Conservation (phyloP, 139 green algal species). For the Chlorella vulgaris region DNA sequence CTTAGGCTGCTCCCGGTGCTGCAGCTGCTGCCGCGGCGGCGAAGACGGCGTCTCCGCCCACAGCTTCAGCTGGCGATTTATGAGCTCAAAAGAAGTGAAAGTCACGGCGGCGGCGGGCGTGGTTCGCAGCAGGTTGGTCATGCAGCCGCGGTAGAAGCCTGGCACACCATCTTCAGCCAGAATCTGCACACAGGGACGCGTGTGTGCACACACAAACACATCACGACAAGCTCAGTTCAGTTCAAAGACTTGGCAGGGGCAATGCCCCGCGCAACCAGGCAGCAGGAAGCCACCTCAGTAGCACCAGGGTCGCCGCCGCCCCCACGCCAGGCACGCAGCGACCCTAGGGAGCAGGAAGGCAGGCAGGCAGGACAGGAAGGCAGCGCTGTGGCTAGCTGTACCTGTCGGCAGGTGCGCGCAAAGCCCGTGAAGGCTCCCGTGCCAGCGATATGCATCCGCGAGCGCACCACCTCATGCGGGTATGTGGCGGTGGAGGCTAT, state of each 20-base stretch:
- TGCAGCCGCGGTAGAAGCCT: slow-evolving; percentile 84
- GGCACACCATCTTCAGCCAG: slow-evolving; percentile 61
- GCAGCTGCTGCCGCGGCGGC: background rate
- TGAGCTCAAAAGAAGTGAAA: slow-evolving; percentile 97
- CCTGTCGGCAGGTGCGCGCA: slow-evolving; percentile 47
- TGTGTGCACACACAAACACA: background rate
- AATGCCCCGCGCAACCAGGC: background rate
- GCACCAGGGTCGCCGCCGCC: too few relatives aligned
- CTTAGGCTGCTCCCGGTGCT: background rate
- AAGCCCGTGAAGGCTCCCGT: slow-evolving; percentile 76
- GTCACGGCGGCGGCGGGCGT: slow-evolving; percentile 96
- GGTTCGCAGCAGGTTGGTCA: slow-evolving; percentile 94
- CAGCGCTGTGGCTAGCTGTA: too few relatives aligned
- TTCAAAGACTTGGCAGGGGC: too few relatives aligned
- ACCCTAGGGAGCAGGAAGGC: background rate
- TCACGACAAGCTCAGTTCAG: too few relatives aligned
- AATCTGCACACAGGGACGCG: slow-evolving; percentile 34
- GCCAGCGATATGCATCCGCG: slow-evolving; percentile 90
- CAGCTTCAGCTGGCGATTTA: slow-evolving; percentile 71
- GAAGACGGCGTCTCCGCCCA: slow-evolving; percentile 25
- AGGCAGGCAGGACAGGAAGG: background rate
- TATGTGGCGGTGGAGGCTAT: slow-evolving; percentile 96
- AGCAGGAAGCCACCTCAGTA: background rate
- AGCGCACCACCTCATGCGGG: slow-evolving; percentile 96
- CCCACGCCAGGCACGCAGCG: background rate